These are phyloP conservation scores for Fusarium brevicatenulatum DNA, from an alignment of 2,329 filamentous ascomycete genomes.

Conservation along the genomic window DNA sequence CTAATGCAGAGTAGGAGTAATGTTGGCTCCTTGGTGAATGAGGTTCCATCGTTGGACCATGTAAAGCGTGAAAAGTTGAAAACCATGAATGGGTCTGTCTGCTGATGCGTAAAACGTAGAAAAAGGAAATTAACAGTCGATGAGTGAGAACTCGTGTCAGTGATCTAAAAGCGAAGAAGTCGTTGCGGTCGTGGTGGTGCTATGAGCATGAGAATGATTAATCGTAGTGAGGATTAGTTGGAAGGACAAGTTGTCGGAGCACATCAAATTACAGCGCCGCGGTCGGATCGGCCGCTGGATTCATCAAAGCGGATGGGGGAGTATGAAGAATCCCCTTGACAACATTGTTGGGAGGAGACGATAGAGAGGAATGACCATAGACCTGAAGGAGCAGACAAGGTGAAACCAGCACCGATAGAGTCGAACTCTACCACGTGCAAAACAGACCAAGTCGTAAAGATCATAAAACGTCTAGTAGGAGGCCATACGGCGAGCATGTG, in stretches of 20 bases:
- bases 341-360: conserved; percentile 26
- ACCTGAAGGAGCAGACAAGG: conserved; percentile 35
- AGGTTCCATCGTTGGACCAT: conserved; percentile 29
- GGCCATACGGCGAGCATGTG: conserved; percentile 68
- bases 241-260: conserved; percentile 11
- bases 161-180: conserved; percentile 44
- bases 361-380: conserved; percentile 33
- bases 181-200: conserved; percentile 44
- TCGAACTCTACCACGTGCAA: conserved; percentile 40
- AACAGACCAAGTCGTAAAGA: conserved; percentile 41
- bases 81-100: conserved; percentile 29
- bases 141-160: conserved; percentile 39
- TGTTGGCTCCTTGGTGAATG: conserved; percentile 33
- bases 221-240: conserved; percentile 30
- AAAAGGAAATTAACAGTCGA: conserved; percentile 31
- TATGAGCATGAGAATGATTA: conserved; percentile 43
- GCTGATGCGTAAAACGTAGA: conserved; percentile 40
- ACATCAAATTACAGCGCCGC: conserved; percentile 19
- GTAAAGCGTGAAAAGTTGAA: conserved; percentile 35
- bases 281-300: conserved; percentile 18
- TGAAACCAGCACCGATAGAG: conserved; percentile 44
- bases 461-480: conserved; percentile 62
- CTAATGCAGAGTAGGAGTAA: conserved; percentile 30
- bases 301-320: conserved; percentile 13
- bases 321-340: conserved; percentile 21